Conservation (phyloP, 805 yeast genomes). For the Candida takata region DNA sequence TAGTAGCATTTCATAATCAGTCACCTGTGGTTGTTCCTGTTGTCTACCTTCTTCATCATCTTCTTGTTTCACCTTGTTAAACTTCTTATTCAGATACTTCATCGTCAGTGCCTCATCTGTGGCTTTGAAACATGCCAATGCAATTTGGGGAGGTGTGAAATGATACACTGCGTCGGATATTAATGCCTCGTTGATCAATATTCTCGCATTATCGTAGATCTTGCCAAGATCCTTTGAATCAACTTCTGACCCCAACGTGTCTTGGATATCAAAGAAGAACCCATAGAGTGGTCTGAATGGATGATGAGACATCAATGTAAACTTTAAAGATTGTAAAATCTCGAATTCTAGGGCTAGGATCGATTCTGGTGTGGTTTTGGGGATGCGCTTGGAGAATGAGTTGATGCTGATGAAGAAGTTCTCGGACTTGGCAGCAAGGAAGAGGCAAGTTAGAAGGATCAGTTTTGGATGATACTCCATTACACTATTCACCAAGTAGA, state of each 20-base stretch:
- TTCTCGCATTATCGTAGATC: constrained; percentile 65
- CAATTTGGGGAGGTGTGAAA: constrained; percentile 93
- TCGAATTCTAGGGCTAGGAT: constrained; percentile 76
- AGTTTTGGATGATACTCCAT: constrained; percentile 86
- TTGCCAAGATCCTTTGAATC: constrained; percentile 56
- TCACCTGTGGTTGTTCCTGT: constrained; percentile 2
- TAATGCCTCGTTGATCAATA: constrained; percentile 57
- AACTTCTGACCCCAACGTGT: constrained; percentile 31
- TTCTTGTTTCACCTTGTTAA: constrained; percentile 22
- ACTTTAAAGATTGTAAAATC: constrained; percentile 64
- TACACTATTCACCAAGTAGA: constrained; percentile 72
- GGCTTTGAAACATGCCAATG: constrained; percentile 74
- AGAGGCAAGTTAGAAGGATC: constrained; percentile 73
- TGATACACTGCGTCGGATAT: constrained; percentile 70
- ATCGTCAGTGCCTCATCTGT: constrained; percentile 58
- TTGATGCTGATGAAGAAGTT: constrained; percentile 84
- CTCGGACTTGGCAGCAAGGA: constrained; percentile 88
- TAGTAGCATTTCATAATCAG: constrained; percentile 36
- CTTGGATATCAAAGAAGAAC: constrained; percentile 84
- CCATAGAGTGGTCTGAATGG: constrained; percentile 91
- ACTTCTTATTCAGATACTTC: constrained; percentile 61
- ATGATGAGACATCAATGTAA: constrained; percentile 81
- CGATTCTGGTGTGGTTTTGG: constrained; percentile 57
- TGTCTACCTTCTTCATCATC: constrained; percentile 11
- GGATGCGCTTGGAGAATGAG: constrained; percentile 64